Percentiles rank a stretch among this genome's conserved stretches.
These are phyloP conservation scores for Fusarium chlamydosporum DNA, from an alignment of 2,329 filamentous ascomycete genomes.

Conservation along the genomic window DNA sequence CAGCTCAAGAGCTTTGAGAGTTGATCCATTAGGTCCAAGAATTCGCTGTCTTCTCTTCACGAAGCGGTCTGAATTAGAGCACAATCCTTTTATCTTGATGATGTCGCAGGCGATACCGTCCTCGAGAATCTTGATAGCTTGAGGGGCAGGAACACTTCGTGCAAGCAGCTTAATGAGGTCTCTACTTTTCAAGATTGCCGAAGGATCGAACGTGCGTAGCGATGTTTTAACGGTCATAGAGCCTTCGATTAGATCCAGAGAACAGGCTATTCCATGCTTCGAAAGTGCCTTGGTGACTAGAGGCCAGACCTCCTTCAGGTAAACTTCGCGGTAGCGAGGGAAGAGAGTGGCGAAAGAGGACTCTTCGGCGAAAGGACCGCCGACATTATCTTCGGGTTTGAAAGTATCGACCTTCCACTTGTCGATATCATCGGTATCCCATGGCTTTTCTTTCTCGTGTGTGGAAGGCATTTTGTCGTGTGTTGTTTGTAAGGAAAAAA, in stretches of 20 bases:
- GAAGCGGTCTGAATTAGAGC: no score
- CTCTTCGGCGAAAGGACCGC: constrained; percentile 91
- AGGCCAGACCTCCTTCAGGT: constrained; percentile 93
- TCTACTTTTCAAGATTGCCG: no score
- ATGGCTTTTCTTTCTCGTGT: constrained; percentile 90
- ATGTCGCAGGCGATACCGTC: constrained; percentile 94
- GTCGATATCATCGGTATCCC: constrained; percentile 97
- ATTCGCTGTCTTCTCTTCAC: constrained; percentile 95
- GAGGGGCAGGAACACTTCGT: constrained; percentile 90
- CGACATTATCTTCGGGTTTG: constrained; percentile 85
- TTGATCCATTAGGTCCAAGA: constrained; percentile 90
- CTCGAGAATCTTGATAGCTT: constrained; percentile 94
- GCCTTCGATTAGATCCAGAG: constrained; percentile 93
- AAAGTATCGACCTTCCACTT: constrained; percentile 96
- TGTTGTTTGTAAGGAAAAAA: neutral
- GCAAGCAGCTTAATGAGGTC: constrained; percentile 95
- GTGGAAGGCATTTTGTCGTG: constrained; percentile 80
- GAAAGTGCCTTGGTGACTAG: constrained; percentile 89
- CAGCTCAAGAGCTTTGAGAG: constrained; percentile 92
- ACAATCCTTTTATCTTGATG: no score
- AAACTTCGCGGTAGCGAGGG: constrained; percentile 96
- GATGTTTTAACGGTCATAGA: constrained; percentile 99
- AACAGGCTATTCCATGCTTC: constrained; percentile 89
- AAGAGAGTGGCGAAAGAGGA: constrained; percentile 90
- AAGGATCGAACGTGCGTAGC: no score